Evolutionary conservation across 306 rosid species (phyloP).

Genomic region (Rubus idaeus): DNA sequence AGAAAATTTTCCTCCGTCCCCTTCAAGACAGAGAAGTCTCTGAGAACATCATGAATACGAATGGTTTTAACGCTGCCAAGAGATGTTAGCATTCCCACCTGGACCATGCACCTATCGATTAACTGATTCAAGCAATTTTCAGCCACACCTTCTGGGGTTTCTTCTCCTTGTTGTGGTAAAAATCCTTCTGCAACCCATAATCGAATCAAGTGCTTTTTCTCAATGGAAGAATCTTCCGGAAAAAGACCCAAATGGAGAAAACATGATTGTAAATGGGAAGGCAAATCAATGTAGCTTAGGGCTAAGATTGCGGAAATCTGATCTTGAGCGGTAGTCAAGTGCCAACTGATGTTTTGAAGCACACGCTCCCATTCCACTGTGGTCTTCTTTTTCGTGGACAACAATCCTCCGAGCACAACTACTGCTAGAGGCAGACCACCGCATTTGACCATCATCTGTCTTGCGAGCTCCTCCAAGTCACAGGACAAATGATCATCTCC

Average conservation of each 20-base stretch:
- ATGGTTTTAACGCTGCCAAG: slow-evolving; percentile 2
- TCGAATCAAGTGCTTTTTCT: neutral
- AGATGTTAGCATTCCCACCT: neutral
- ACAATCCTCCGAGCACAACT: slow-evolving; percentile 8
- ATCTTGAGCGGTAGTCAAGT: neutral
- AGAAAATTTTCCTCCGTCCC: neutral
- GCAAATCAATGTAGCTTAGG: slow-evolving; percentile 10
- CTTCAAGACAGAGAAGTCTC: neutral
- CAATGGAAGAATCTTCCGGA: neutral
- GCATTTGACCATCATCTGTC: neutral
- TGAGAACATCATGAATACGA: neutral
- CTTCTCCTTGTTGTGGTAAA: slow-evolving; percentile 1
- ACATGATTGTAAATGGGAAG: slow-evolving; percentile 10
- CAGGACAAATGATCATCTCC: neutral
- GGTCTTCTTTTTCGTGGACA: neutral
- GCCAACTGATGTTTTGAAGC: neutral
- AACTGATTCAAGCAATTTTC: slow-evolving; percentile 5
- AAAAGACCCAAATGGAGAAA: slow-evolving; percentile 22
- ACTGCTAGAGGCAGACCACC: neutral
- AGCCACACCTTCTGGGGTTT: neutral
- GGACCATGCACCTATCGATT: neutral
- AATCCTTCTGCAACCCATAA: slow-evolving; percentile 6
- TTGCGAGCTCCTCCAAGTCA: neutral
- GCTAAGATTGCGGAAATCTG: neutral
- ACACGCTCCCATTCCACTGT: neutral